Conservation (phyloP, 345 rosid genomes). For the Syzygium aromaticum region DNA sequence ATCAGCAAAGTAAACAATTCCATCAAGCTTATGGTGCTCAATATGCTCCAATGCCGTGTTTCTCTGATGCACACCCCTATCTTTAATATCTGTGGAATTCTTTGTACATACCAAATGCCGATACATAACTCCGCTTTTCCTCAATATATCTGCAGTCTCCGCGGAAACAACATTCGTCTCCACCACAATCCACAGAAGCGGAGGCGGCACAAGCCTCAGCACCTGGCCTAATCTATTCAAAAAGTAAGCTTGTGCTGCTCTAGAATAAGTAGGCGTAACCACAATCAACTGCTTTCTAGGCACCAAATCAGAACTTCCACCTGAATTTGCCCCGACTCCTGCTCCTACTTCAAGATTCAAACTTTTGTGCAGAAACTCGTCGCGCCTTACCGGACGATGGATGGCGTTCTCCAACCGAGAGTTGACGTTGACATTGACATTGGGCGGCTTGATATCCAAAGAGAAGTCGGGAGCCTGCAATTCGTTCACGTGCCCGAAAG, state of each 20-base stretch:
- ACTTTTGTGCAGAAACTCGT: constrained; percentile 7
- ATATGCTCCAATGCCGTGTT: constrained; percentile 78
- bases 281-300: constrained; percentile 70
- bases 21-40: constrained; percentile 74
- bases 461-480: constrained; percentile 27
- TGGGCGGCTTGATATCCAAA: constrained; percentile 57
- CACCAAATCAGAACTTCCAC: constrained; percentile 14
- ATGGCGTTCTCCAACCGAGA: constrained; percentile 19
- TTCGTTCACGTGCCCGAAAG: constrained; percentile 54
- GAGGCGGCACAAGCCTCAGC: constrained; percentile 65
- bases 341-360: constrained; percentile 16
- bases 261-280: constrained; percentile 76
- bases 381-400: constrained; percentile 2
- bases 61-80: constrained; percentile 82
- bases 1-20: constrained; percentile 85
- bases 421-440: constrained; percentile 43
- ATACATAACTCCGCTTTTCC: constrained; percentile 82
- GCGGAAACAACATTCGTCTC: constrained; percentile 56
- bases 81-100: constrained; percentile 53
- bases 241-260: constrained; percentile 72
- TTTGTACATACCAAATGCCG: constrained; percentile 60
- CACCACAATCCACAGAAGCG: constrained; percentile 88
- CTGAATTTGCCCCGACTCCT: background rate
- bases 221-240: constrained; percentile 72
- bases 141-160: constrained; percentile 81